phyloP scores from a whole-genome alignment of 306 rosid genomes.

The Oemleria cerasiformis region DNA sequence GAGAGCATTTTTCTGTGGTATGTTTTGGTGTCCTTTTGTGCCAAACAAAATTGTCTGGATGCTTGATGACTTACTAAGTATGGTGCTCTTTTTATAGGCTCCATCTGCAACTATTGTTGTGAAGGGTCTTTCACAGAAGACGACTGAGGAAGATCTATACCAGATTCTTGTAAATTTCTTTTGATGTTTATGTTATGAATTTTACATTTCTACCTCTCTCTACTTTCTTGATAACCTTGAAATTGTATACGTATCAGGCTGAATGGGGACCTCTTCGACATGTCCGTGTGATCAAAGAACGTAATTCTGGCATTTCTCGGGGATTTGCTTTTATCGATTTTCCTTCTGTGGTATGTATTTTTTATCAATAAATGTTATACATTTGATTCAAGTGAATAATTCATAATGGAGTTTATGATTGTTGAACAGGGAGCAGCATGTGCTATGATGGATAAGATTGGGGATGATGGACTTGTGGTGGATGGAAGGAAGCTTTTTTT shows the following conservation, averaged over 20 bases:
- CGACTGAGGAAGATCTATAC: constrained; percentile 92
- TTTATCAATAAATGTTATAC: constrained; percentile 16
- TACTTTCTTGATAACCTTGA: constrained; percentile 7
- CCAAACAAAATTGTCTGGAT: constrained; percentile 11
- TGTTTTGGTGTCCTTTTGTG: constrained; percentile 21
- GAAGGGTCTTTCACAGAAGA: constrained; percentile 94
- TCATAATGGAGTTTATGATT: constrained; percentile 23
- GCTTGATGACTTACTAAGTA: constrained; percentile 18
- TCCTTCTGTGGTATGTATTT: constrained; percentile 76
- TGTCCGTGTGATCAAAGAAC: constrained; percentile 95
- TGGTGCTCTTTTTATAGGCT: constrained; percentile 52
- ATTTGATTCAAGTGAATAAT: constrained; percentile 22
- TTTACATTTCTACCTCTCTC: constrained; percentile 9
- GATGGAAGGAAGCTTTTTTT: constrained; percentile 88
- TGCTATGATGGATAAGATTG: constrained; percentile 88
- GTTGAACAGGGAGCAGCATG: constrained; percentile 79
- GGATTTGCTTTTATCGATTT: constrained; percentile 99
- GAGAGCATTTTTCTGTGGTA: constrained; percentile 78
- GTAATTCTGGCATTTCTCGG: constrained; percentile 88
- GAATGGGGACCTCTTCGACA: constrained; percentile 99
- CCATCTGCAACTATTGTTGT: constrained; percentile 98
- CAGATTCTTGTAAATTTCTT: constrained; percentile 75
- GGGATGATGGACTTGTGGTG: constrained; percentile 79
- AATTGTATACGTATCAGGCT: constrained; percentile 48
- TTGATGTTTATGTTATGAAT: constrained; percentile 29